These are phyloP conservation scores for Ophiostoma populinum DNA, from an alignment of 2,329 filamentous ascomycete species.

Conservation along the genomic window DNA sequence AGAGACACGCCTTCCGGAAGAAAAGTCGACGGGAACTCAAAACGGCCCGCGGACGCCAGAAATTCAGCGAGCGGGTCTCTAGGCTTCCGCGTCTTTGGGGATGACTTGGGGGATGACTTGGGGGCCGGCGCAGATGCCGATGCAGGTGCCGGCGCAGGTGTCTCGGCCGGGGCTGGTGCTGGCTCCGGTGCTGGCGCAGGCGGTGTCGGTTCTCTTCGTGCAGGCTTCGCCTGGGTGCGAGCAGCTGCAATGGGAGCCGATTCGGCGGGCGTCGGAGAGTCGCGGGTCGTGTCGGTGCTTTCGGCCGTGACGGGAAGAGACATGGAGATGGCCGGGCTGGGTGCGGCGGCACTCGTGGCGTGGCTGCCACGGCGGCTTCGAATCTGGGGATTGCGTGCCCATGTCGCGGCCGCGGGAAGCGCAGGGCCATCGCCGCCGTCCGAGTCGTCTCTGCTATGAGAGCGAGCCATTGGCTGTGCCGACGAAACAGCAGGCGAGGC, in stretches of 20 bases:
- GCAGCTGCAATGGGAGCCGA: constrained; percentile 14
- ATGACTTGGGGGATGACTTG: no score
- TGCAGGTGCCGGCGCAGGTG: no score
- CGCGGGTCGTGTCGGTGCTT: constrained; percentile 26
- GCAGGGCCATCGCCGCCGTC: constrained; percentile 68
- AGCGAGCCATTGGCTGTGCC: constrained; percentile 52
- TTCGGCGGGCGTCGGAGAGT: constrained; percentile 16
- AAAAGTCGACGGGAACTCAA: constrained; percentile 18
- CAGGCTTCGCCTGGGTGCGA: background rate
- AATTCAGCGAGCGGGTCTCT: constrained; percentile 14
- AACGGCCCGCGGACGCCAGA: constrained; percentile 21
- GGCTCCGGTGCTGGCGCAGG: background rate
- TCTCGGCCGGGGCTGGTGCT: constrained; percentile 1
- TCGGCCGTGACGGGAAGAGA: constrained; percentile 37
- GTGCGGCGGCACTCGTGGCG: constrained; percentile 62
- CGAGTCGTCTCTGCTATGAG: constrained; percentile 62
- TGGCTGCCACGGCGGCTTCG: constrained; percentile 58
- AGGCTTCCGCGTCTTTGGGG: no score
- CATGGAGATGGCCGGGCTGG: constrained; percentile 60
- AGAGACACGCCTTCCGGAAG: constrained; percentile 12
- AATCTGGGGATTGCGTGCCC: constrained; percentile 58
- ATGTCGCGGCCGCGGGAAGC: constrained; percentile 84
- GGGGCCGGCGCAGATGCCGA: no score
- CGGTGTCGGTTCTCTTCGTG: background rate
- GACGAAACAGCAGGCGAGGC: constrained; percentile 11